These are phyloP conservation scores for Pittosporum tobira DNA, from an alignment of 129 eudicot species.

Conservation along the genomic window DNA sequence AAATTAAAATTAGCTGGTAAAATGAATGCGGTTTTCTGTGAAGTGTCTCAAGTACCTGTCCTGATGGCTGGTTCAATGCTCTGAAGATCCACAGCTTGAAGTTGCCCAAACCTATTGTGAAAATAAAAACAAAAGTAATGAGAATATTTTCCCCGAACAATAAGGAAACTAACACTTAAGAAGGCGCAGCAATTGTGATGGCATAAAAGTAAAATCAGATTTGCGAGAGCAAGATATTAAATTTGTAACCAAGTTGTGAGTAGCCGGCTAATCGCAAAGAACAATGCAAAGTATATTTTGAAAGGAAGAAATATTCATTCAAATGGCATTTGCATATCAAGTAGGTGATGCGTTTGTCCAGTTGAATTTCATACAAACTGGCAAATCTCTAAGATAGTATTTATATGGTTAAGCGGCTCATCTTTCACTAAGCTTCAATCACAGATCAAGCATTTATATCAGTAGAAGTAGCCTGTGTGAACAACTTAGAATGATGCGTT, in stretches of 20 bases:
- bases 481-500: no score
- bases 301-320: no score
- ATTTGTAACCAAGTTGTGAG: not conserved
- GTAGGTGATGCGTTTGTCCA: no score
- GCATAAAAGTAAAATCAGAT: not conserved
- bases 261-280: not conserved
- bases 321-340: no score
- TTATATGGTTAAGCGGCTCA: no score
- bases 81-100: conserved; percentile 91
- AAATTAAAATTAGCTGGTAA: conserved; percentile 1
- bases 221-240: not conserved
- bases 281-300: no score
- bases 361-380: no score
- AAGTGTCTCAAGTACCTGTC: conserved; percentile 46
- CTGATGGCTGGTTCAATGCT: conserved; percentile 91
- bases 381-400: no score
- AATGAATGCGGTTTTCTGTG: not conserved
- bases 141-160: not conserved
- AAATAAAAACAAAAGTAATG: not conserved
- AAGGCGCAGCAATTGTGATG: not conserved
- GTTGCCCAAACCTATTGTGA: conserved; percentile 82
- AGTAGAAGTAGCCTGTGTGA: no score
- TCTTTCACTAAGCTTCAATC: no score
- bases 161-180: not conserved
- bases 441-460: no score